Evolutionary conservation across 1,284 basidiomycete species (phyloP), one percentile per base, ranked within the genome.

Genomic region (Boletus albobrunnescens): DNA sequence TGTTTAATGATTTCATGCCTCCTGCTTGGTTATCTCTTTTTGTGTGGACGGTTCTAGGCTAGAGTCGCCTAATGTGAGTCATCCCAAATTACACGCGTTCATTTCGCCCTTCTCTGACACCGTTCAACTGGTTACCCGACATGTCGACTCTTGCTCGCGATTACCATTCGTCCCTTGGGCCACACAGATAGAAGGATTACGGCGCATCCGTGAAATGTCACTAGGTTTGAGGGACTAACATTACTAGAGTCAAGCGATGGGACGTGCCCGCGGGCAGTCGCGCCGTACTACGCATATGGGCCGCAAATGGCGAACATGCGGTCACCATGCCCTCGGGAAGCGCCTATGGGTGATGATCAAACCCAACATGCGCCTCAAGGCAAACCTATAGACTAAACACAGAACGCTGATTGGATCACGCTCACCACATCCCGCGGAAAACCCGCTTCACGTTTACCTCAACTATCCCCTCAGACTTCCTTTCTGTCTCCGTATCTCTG

Each of bases 381-480:
- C 60, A 44, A 24, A 36, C 50, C 22, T 38, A 38, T 30, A 30
- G 49, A 49, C 43, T 30, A 35, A 53, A 52, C 41, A 30, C 46
- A 42, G 50, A 51, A 56, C 46, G 44, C 50, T 53, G 49, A 56
- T 54, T 63, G 54, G 46, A 52, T 51, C 45, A 50, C 22, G 14
- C 36, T 47, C 37, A n/a, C n/a, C n/a, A n/a, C n/a, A n/a, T n/a
- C n/a, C n/a, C n/a, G 23, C 44, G 43, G 41, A 44, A 50, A 49
- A 49, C 37, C 44, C 50, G 51, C 60, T 50, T 55, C 50, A 31
- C 30, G 32, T 65, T 64, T 64, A 65, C 63, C 56, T 68, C 64
- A 64, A 41, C 39, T 20, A 30, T 57, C 49, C 41, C 49, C 48
- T 42, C 38, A n/a, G n/a, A n/a, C n/a, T n/a, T n/a, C n/a, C n/a